phyloP scores from a whole-genome alignment of 331 rosid genomes.

The Quercus tomentella region DNA sequence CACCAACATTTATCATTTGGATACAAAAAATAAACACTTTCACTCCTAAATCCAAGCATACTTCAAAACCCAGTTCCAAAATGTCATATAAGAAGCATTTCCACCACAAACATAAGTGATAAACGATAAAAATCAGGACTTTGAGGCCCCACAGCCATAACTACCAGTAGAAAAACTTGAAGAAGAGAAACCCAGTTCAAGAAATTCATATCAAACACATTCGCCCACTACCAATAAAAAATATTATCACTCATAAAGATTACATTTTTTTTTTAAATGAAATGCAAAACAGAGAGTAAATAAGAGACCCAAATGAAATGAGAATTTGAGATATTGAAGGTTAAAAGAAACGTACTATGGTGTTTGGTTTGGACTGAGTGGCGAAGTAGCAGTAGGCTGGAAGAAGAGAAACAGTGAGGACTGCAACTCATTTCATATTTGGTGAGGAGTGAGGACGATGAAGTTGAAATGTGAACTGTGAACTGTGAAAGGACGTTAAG shows the following conservation, averaged over 20 bases:
- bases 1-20: neutral
- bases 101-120: neutral
- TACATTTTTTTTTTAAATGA: neutral
- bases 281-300: neutral
- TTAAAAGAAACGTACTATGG: neutral
- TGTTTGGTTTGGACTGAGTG: neutral
- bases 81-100: neutral
- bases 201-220: neutral
- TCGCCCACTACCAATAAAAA: neutral
- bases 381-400: neutral
- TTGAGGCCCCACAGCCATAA: neutral
- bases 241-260: no score
- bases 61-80: neutral
- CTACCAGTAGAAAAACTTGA: neutral
- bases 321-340: neutral
- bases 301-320: neutral
- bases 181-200: neutral
- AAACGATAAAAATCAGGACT: neutral
- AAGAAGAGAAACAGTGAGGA: neutral
- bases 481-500: neutral
- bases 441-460: neutral
- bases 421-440: neutral
- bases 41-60: neutral
- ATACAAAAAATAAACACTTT: neutral
- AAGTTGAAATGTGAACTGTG: neutral